A percentile compares a stretch with the other conserved stretches of the same genome.
These are phyloP conservation scores for Solanum medicagineum DNA, from an alignment of 257 asterid species.

Conservation along the genomic window DNA sequence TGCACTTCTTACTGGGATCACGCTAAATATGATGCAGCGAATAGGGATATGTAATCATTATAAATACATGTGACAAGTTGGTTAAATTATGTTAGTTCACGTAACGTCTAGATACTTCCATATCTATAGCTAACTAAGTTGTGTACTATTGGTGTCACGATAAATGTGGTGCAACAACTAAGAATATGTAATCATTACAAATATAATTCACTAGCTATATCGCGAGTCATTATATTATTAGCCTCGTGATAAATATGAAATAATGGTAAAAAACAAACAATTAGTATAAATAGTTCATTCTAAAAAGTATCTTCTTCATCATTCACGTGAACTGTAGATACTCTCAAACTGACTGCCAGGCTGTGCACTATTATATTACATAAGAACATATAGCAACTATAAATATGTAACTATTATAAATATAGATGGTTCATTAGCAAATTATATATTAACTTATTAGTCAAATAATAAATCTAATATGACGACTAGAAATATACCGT, in stretches of 20 bases:
- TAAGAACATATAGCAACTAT: neutral
- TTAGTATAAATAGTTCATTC: no score
- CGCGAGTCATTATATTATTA: neutral
- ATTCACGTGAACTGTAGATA: no score
- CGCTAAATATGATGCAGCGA: no score
- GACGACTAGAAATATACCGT: neutral
- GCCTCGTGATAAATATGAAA: neutral
- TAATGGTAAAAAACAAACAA: no score
- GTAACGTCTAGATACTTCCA: neutral
- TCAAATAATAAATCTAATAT: neutral
- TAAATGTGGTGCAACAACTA: neutral
- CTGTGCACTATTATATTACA: neutral
- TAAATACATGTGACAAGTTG: neutral
- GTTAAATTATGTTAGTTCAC: neutral
- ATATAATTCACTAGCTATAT: neutral
- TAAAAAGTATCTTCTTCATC: no score
- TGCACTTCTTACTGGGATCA: no score
- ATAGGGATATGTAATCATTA: neutral
- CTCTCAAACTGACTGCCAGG: neutral
- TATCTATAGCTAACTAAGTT: neutral
- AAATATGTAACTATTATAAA: neutral
- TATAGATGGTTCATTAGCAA: neutral
- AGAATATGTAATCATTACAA: neutral
- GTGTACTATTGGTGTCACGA: neutral
- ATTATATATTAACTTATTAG: neutral